A percentile compares a stretch with the other conserved stretches of the same genome.
Conservation (phyloP, 129 eudicot genomes). For the Logfia minima region DNA sequence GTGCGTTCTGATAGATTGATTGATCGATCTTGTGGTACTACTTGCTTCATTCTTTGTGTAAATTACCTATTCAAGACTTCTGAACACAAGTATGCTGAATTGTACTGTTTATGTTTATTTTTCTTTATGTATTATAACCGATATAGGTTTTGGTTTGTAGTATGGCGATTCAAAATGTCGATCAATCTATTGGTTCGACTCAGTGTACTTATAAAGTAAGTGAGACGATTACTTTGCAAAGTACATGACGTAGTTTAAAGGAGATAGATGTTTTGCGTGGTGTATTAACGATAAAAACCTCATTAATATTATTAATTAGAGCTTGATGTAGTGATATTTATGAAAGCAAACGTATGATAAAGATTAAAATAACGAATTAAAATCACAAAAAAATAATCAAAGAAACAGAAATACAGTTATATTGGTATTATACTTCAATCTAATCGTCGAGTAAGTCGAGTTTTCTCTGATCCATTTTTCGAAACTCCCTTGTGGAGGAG, state of each 20-base stretch:
- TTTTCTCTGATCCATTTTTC: slow-evolving; percentile 38
- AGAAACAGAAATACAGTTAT: slow-evolving; percentile 12
- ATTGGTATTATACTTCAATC: slow-evolving; percentile 28
- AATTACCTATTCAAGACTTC: slow-evolving; percentile 21
- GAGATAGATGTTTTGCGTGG: too few relatives aligned
- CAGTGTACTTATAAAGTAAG: neutral
- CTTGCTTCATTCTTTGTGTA: slow-evolving; percentile 19
- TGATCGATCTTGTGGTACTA: slow-evolving; percentile 9
- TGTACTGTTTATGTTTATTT: neutral
- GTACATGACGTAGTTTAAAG: too few relatives aligned
- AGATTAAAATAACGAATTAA: slow-evolving; percentile 12
- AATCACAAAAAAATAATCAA: slow-evolving; percentile 7
- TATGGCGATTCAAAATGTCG: too few relatives aligned
- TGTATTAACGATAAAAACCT: too few relatives aligned
- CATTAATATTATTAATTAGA: too few relatives aligned
- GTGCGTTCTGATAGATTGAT: slow-evolving; percentile 14
- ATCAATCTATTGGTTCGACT: neutral
- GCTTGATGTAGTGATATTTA: neutral
- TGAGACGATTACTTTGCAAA: neutral
- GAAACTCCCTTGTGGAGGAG: slow-evolving; percentile 53
- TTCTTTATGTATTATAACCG: neutral
- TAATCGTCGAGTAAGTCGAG: slow-evolving; percentile 27
- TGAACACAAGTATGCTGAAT: neutral
- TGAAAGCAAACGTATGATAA: neutral
- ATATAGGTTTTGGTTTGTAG: neutral